Base-by-base conservation (phyloP, 441 rosid species). In the Bruguiera hainesii region DNA sequence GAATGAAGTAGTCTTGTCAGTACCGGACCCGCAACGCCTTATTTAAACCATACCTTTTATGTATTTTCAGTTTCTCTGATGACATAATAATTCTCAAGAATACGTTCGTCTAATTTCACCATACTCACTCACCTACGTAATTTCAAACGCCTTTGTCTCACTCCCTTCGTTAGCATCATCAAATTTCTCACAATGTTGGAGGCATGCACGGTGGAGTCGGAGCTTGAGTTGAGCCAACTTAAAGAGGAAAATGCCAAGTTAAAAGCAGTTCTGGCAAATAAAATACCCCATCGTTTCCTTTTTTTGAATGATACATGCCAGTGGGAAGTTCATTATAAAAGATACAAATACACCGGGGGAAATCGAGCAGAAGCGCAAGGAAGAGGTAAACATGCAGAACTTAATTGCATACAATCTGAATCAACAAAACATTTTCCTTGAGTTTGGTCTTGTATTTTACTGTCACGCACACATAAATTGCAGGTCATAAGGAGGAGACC, bases 181-280 rank as follows among this genome's bases (percentile, higher is more conserved):
- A 19, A 46, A 3, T 8, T 57, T 53, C 35, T 9, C 35, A 50
- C 57, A 25, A 33, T 48, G 19, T 49, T 42, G 65, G 76, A 90
- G 98, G 98, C 97, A 4, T 90, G 90, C 67, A 93, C 96, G 3
- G 95, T 90, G 57, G 98, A 93, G 80, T 21, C 90, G 82, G 98
- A 93, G 76, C 66, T 85, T 7, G 98, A 87, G 75, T 64, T 93
- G 61, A 81, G 87, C 72, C 92, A 81, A 50, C 97, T 90, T 18
- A 87, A 81, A 51, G 87, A 88, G 71, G 98, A 93, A 82, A 93
- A 93, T 66, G 76, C 77, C 26, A 84, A 79, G 84, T 84, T 93
- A 52, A 87, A 83, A 71, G 76, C 73, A 70, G 74, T 73, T 61
- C 70, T 89, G 97, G 98, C 89, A 80, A 80, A 4, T 6, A 11